A percentile compares a stretch with the other conserved stretches of the same genome.
Conservation (phyloP, 1,284 basidiomycete genomes). For the Filobasidium uniguttulatum region DNA sequence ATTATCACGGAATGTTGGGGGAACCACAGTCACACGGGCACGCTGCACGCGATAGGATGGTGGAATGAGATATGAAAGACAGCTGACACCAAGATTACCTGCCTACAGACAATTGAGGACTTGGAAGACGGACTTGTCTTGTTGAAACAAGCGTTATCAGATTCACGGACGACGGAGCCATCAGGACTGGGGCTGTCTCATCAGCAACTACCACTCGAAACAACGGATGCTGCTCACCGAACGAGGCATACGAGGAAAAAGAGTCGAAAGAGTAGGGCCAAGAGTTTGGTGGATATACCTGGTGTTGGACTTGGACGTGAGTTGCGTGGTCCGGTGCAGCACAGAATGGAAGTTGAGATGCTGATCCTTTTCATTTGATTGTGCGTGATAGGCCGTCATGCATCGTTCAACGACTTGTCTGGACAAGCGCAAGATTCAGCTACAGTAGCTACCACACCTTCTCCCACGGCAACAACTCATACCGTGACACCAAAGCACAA, state of each 20-base stretch:
- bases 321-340: no score
- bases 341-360: no score
- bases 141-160: slow-evolving; percentile 16
- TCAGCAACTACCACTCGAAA: neutral
- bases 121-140: slow-evolving; percentile 20
- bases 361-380: no score
- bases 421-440: no score
- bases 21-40: neutral
- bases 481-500: neutral
- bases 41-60: neutral
- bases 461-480: no score
- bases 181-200: neutral
- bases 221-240: neutral
- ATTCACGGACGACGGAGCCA: neutral
- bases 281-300: slow-evolving; percentile 10
- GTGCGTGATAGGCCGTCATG: slow-evolving; percentile 2
- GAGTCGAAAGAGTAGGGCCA: slow-evolving; percentile 17
- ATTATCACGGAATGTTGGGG: neutral
- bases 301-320: slow-evolving; percentile 1
- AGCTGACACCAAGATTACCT: neutral
- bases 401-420: no score
- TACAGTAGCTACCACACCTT: no score
- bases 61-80: no score
- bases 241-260: slow-evolving; percentile 19
- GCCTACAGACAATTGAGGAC: slow-evolving; percentile 16